Evolutionary conservation across 225 moss, liverwort and hornwort species (phyloP), one percentile per base, ranked within the genome.

Genomic region (Physcomitrium patens): DNA sequence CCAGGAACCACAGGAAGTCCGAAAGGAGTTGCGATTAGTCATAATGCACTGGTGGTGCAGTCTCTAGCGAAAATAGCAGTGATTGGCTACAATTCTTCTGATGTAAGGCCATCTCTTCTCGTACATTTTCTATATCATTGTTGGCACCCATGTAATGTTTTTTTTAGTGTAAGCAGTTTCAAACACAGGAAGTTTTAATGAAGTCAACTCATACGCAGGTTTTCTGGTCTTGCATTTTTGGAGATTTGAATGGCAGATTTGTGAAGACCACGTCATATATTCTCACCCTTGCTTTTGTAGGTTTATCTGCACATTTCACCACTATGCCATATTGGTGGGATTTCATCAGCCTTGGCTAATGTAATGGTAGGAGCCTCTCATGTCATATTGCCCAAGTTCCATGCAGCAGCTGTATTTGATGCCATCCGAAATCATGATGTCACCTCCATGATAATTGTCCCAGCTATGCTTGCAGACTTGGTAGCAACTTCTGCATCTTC

Each of bases 1-100:
- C 53, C 90, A 94, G 99, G 99, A 81, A 99, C 99, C 9, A 99
- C 99, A 12, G 99, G 99, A 67, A 92, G 88, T 68, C 99, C 99
- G n/a, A 99, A 99, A 80, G 99, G 95, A 81, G 99, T 88, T 58
- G 79, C 86, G 71, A 77, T 99, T 46, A 88, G 92, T 67, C 99
- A 99, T 72, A 79, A 80, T 80, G 91, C 99, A 19, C 77, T 99
- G 46, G 82, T 91, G 63, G 86, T 91, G 49, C 99, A 99, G 70
- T 99, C 95, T 52, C 67, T 85, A 41, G 88, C 99, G 23, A 99
- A 99, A 83, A 68, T 99, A 60, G 81, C 87, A 67, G 78, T 93
- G 67, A 86, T 95, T 71, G 99, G 93, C 67, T 99, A 91, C 67
- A 86, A 82, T 47, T 73, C 79, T 55, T 80, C 89, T 74, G 99